Conservation (phyloP, 495 filamentous ascomycete species). For the Podospora didyma region DNA sequence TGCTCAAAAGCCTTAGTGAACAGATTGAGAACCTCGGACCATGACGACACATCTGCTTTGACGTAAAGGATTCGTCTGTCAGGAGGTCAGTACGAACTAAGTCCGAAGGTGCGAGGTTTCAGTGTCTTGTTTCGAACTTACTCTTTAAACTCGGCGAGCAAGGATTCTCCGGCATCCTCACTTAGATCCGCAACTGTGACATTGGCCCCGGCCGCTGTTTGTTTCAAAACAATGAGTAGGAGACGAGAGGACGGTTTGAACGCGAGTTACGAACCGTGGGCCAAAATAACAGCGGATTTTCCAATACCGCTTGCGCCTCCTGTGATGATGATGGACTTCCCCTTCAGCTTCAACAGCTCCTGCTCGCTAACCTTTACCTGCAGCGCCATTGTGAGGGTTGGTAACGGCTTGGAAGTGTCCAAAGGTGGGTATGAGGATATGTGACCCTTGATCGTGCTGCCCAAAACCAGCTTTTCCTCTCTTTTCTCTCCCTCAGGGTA, state of each 20-base stretch:
- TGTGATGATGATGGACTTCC: not conserved
- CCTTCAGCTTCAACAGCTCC: not conserved
- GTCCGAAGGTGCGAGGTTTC: too few relatives aligned
- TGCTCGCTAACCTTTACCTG: not conserved
- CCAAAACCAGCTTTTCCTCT: too few relatives aligned
- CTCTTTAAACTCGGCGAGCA: constrained; percentile 1
- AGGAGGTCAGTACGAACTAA: too few relatives aligned
- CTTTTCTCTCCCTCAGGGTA: too few relatives aligned
- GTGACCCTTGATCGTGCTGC: too few relatives aligned
- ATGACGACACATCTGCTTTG: not conserved
- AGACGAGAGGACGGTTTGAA: too few relatives aligned
- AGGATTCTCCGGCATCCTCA: not conserved
- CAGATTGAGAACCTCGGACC: not conserved
- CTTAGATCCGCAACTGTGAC: constrained; percentile 1
- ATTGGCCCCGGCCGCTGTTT: constrained; percentile 1
- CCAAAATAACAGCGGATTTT: not conserved
- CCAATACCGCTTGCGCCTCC: not conserved
- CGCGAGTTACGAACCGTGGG: not conserved
- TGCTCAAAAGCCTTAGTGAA: not conserved
- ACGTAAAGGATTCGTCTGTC: constrained; percentile 2
- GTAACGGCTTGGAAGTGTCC: too few relatives aligned
- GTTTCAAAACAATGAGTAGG: not conserved
- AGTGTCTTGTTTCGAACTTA: too few relatives aligned
- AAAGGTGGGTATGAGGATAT: too few relatives aligned
- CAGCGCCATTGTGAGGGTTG: not conserved